Conservation (phyloP, 192 early-diverging fungal species). For the Entomortierella lignicola region DNA sequence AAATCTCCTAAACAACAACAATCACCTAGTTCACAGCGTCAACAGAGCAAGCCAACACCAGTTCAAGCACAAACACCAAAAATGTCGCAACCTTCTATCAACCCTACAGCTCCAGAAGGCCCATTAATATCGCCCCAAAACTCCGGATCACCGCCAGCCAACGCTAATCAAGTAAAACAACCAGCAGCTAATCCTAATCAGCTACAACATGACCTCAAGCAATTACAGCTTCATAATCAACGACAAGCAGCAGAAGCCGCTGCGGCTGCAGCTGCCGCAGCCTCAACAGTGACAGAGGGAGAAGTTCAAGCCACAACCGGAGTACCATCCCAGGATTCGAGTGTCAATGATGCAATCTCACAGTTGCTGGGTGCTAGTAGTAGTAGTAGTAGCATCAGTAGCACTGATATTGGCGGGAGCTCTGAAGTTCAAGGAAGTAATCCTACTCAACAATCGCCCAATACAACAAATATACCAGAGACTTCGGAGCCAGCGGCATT, state of each 20-base stretch:
- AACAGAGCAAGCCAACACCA: background rate
- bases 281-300: no score
- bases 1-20: background rate
- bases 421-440: background rate
- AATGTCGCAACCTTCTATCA: no score
- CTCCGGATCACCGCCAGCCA: no score
- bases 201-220: constrained; percentile 32
- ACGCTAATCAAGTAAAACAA: no score
- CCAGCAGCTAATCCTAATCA: constrained; percentile 8
- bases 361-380: background rate
- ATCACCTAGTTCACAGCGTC: background rate
- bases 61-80: background rate
- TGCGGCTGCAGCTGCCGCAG: background rate
- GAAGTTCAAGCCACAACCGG: background rate
- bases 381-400: background rate
- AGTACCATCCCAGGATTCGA: background rate
- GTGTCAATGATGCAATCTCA: background rate
- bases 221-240: constrained; percentile 27
- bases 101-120: no score
- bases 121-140: no score
- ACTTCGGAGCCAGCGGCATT: background rate
- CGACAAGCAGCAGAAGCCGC: constrained; percentile 8
- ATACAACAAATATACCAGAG: no score
- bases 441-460: no score
- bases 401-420: background rate